Percentiles rank a stretch among this genome's conserved stretches.
Conservation (phyloP, 805 yeast genomes). For the Aciculoconidium aculeatum region DNA sequence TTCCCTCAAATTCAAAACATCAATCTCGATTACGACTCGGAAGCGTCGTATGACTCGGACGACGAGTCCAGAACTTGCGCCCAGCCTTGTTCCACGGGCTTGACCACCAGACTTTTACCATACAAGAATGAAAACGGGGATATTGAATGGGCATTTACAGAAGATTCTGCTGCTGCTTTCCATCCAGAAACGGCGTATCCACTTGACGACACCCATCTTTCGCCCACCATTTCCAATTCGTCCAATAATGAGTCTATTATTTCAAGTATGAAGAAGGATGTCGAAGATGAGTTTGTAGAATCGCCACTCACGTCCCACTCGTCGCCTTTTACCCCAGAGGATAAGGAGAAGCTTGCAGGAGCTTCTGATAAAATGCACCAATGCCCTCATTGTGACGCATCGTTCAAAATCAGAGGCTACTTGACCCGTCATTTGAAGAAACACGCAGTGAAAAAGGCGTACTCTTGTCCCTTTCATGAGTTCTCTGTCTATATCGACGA, state of each 20-base stretch:
- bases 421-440: conserved; percentile 52
- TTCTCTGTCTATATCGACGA: conserved; percentile 32
- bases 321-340: conserved; percentile 20
- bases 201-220: conserved; percentile 12
- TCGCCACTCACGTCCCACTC: conserved; percentile 28
- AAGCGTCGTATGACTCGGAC: conserved; percentile 4
- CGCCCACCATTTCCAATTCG: conserved; percentile 36
- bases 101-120: conserved; percentile 45
- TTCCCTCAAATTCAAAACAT: too few species aligned
- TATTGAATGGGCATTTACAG: conserved; percentile 52
- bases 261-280: conserved; percentile 13
- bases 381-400: conserved; percentile 45
- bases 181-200: conserved; percentile 3
- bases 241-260: conserved; percentile 29
- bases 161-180: conserved; percentile 19
- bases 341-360: conserved; percentile 5
- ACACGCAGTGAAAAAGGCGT: conserved; percentile 47
- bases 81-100: conserved; percentile 45
- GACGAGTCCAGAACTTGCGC: conserved; percentile 7
- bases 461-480: conserved; percentile 47
- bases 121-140: conserved; percentile 48
- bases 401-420: conserved; percentile 48
- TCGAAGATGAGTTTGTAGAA: conserved; percentile 10
- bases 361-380: conserved; percentile 24
- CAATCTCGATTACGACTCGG: too few species aligned